Conservation (phyloP, 1,284 basidiomycete species). For the Leccinum holopus region DNA sequence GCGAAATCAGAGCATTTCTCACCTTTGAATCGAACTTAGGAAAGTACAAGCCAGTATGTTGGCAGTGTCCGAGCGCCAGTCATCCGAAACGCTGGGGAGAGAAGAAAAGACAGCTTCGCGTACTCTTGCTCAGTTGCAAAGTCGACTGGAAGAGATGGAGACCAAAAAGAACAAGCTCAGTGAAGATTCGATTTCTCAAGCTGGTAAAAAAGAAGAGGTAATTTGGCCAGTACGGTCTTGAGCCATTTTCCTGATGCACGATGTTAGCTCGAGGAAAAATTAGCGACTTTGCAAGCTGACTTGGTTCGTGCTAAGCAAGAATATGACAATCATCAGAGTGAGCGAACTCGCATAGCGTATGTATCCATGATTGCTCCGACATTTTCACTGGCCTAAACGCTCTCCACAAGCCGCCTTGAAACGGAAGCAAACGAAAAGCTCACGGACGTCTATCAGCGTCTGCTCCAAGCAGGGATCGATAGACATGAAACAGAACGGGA, state of each 20-base stretch:
- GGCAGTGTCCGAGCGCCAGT: constrained; percentile 86
- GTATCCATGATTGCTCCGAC: constrained; percentile 26
- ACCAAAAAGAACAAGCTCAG: constrained; percentile 61
- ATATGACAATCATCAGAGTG: constrained; percentile 71
- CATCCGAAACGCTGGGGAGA: constrained; percentile 77
- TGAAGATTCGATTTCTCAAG: constrained; percentile 58
- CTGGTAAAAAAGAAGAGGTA: constrained; percentile 62
- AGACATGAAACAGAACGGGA: constrained; percentile 86
- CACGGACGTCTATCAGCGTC: constrained; percentile 77
- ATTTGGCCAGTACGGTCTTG: constrained; percentile 10
- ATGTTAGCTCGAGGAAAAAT: constrained; percentile 61
- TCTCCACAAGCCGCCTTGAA: constrained; percentile 71
- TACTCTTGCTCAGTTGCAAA: constrained; percentile 62
- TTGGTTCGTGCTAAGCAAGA: constrained; percentile 64
- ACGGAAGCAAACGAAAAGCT: constrained; percentile 91
- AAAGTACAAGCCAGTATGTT: constrained; percentile 76
- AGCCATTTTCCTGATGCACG: constrained; percentile 4
- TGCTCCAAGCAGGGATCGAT: constrained; percentile 87
- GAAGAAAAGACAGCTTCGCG: constrained; percentile 78
- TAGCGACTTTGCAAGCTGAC: constrained; percentile 52
- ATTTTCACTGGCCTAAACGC: not conserved
- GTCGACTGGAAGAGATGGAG: constrained; percentile 66
- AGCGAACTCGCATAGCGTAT: constrained; percentile 70
- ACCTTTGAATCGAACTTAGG: constrained; percentile 39
- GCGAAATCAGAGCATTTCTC: constrained; percentile 4